These are phyloP conservation scores for Pseudogymnoascus sp. DNA, from an alignment of 2,329 filamentous ascomycete genomes.

Conservation along the genomic window DNA sequence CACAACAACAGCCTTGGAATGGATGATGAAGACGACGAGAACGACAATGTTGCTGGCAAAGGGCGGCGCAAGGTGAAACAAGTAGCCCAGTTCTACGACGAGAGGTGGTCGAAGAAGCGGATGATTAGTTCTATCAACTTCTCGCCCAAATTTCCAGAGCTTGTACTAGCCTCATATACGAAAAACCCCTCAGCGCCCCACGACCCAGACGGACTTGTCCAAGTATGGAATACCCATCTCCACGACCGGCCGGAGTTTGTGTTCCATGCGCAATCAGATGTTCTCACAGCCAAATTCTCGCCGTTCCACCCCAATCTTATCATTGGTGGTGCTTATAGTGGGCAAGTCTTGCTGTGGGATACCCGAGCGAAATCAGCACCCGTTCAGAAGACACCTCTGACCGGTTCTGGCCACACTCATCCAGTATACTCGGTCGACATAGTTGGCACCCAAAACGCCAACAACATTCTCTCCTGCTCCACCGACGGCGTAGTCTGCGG, in stretches of 20 bases:
- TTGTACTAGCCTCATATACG: conserved; percentile 89
- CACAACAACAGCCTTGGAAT: conserved; percentile 63
- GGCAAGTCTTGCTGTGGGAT: conserved; percentile 95
- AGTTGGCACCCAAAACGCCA: conserved; percentile 95
- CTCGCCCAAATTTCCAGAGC: conserved; percentile 88
- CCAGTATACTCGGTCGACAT: conserved; percentile 94
- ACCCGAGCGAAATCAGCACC: conserved; percentile 82
- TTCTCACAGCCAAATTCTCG: conserved; percentile 94
- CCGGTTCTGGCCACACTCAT: conserved; percentile 90
- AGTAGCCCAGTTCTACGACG: conserved; percentile 86
- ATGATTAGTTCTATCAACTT: conserved; percentile 96
- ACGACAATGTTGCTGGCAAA: conserved; percentile 61
- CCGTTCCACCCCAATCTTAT: conserved; percentile 96
- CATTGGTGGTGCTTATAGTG: conserved; percentile 91
- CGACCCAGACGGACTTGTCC: conserved; percentile 85
- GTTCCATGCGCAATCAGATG: conserved; percentile 92
- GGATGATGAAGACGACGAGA: conserved; percentile 76
- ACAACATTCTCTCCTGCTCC: conserved; percentile 95
- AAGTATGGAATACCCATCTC: conserved; percentile 95
- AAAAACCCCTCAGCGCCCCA: conserved; percentile 94
- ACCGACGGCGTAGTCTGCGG: conserved; percentile 95
- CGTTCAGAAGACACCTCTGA: conserved; percentile 92
- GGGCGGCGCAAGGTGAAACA: conserved; percentile 74
- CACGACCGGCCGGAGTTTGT: conserved; percentile 93
- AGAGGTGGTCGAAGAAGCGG: conserved; percentile 92